Conservation (phyloP, 805 yeast genomes). For the Cyberlindnera bimundalis region DNA sequence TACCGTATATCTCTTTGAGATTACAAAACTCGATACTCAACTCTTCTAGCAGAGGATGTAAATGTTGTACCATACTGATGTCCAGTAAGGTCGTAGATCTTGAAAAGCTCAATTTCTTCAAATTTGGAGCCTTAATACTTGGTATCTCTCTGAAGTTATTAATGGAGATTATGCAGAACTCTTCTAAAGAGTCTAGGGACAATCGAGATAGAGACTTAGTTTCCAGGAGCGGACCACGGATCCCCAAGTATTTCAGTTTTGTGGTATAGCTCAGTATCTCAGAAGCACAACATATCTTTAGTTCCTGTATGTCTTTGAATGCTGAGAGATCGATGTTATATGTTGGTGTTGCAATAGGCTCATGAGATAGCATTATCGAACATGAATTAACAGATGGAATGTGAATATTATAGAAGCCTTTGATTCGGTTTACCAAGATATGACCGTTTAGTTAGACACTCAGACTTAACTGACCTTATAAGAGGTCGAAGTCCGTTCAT, state of each 20-base stretch:
- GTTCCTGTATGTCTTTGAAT: conserved; percentile 7
- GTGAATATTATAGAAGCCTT: conserved; percentile 5
- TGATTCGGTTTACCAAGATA: conserved; percentile 16
- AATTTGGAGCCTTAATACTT: conserved; percentile 9
- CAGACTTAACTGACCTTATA: too few species aligned
- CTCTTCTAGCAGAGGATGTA: too few species aligned
- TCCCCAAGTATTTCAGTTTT: conserved; percentile 9
- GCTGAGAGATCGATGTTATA: conserved; percentile 12
- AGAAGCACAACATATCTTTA: conserved; percentile 18
- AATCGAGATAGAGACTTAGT: conserved; percentile 6
- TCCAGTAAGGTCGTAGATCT: conserved; percentile 19
- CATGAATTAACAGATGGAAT: conserved; percentile 9
- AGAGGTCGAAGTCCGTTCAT: too few species aligned
- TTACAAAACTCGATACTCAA: too few species aligned
- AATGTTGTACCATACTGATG: too few species aligned
- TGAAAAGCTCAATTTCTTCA: conserved; percentile 8
- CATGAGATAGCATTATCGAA: conserved; percentile 20
- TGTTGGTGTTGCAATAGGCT: conserved; percentile 7
- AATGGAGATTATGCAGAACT: conserved; percentile 16
- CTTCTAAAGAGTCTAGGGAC: conserved; percentile 5
- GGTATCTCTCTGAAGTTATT: conserved; percentile 12
- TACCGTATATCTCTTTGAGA: too few species aligned
- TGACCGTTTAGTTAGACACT: too few species aligned
- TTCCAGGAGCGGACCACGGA: conserved; percentile 21
- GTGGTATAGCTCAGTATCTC: conserved; percentile 12